Evolutionary conservation across 306 rosid genomes (phyloP), one percentile per base, ranked within the genome.

Genomic region (Sphenostylis stenocarpa): DNA sequence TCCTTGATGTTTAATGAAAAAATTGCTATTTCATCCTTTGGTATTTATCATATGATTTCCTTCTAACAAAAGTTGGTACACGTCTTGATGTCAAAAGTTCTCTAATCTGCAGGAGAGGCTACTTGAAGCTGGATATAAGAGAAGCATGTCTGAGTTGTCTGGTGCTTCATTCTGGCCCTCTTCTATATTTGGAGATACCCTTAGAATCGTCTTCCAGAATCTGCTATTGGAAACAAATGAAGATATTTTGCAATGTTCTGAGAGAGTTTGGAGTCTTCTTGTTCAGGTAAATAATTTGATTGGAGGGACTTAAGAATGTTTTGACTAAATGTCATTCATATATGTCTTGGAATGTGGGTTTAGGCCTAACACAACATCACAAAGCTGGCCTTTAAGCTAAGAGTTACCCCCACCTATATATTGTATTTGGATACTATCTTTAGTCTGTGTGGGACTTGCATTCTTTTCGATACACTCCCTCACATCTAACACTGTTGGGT

Each of bases 241-340:
- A 13, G 90, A 86, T 71, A 89, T 95, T 82, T 88, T 95, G 90
- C 87, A 81, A 69, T 93, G 91, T 84, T 95, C 98, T 7, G 96
- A 92, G 88, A 86, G 97, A 82, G 98, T 95, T 70, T 95, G 98
- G 98, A 84, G 91, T 86, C 96, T 95, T 44, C 97, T 95, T 77
- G 84, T 95, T 85, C 91, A 92, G 98, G 98, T 94, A 79, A 66
- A 76, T 70, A 20, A 52, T 82, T 58, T 39, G 45, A 31, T 41
- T 14, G 74, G 38, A 73, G 41, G 38, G 33, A 14, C 61, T 14
- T 72, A 24, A 15, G 47, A 38, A 47, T 68, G 41, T 31, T 38
- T 66, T 77, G 39, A 56, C 53, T 23, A 16, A 44, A 47, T 70
- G 47, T 76, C 51, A 12, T 33, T 33, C 38, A 33, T 33, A 29